Percentiles rank a stretch among this genome's conserved stretches.
Evolutionary conservation across 1,284 basidiomycete genomes (phyloP).

Genomic region (Apiotrichum akiyoshidainum): DNA sequence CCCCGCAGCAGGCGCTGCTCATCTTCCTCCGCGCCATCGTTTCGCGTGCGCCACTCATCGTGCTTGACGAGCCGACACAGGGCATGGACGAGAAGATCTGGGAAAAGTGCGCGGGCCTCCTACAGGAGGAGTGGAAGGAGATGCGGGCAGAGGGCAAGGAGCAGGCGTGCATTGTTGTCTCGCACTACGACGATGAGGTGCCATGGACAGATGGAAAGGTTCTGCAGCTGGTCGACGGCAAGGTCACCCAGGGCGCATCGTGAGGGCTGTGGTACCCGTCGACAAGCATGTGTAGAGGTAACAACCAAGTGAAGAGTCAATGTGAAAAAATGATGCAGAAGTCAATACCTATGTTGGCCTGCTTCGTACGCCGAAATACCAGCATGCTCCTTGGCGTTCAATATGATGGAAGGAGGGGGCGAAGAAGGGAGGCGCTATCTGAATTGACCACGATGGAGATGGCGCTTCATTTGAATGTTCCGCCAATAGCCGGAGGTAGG

Average conservation of each 20-base stretch:
- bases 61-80: conserved; percentile 85
- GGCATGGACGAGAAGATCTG: conserved; percentile 83
- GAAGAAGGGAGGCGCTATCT: too few species aligned
- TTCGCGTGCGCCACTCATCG: conserved; percentile 61
- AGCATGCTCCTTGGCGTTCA: too few species aligned
- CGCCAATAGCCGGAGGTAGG: too few species aligned
- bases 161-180: conserved; percentile 77
- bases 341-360: too few species aligned
- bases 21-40: conserved; percentile 82
- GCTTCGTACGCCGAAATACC: too few species aligned
- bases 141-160: conserved; percentile 45
- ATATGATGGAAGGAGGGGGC: too few species aligned
- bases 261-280: too few species aligned
- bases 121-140: conserved; percentile 56
- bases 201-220: conserved; percentile 23
- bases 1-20: conserved; percentile 72
- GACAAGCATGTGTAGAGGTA: too few species aligned
- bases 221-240: conserved; percentile 32
- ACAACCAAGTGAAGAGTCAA: too few species aligned
- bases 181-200: conserved; percentile 85
- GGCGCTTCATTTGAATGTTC: too few species aligned
- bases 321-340: too few species aligned
- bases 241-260: neutral
- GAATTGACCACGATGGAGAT: too few species aligned
- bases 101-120: conserved; percentile 59